phyloP scores from a whole-genome alignment of 2,329 filamentous ascomycete species.

The Talaromyces sp. region DNA sequence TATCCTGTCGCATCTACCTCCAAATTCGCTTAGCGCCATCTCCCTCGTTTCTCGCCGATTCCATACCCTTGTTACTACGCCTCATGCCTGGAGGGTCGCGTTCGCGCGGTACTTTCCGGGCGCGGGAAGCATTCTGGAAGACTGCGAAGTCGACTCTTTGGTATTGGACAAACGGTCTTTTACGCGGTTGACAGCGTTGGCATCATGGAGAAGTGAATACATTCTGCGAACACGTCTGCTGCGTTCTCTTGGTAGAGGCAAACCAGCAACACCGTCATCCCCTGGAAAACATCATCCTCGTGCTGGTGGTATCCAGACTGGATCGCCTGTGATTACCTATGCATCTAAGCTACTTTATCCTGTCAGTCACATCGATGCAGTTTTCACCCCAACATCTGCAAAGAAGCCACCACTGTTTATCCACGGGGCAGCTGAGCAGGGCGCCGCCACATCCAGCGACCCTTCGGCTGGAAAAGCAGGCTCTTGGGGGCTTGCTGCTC shows the following conservation, averaged over 20 bases:
- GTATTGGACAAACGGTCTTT: conserved; percentile 74
- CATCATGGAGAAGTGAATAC: conserved; percentile 97
- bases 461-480: conserved; percentile 69
- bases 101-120: conserved; percentile 89
- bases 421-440: conserved; percentile 75
- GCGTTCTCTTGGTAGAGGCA: conserved; percentile 74
- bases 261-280: conserved; percentile 56
- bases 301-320: conserved; percentile 56
- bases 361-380: conserved; percentile 73
- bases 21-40: conserved; percentile 74
- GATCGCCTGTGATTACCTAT: conserved; percentile 74
- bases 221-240: conserved; percentile 79
- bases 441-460: conserved; percentile 74
- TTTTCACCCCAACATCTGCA: conserved; percentile 60
- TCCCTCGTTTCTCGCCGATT: conserved; percentile 85
- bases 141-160: conserved; percentile 48
- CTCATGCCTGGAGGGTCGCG: conserved; percentile 88
- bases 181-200: conserved; percentile 70
- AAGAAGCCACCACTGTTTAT: conserved; percentile 75
- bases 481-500: conserved; percentile 74
- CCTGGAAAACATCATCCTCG: conserved; percentile 49
- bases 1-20: conserved; percentile 81
- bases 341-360: conserved; percentile 75
- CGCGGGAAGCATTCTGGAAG: conserved; percentile 51
- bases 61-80: conserved; percentile 78